A percentile compares a stretch with the other conserved stretches of the same genome.
phyloP scores from a whole-genome alignment of 2,329 filamentous ascomycete genomes.

The Claviceps spartinae region DNA sequence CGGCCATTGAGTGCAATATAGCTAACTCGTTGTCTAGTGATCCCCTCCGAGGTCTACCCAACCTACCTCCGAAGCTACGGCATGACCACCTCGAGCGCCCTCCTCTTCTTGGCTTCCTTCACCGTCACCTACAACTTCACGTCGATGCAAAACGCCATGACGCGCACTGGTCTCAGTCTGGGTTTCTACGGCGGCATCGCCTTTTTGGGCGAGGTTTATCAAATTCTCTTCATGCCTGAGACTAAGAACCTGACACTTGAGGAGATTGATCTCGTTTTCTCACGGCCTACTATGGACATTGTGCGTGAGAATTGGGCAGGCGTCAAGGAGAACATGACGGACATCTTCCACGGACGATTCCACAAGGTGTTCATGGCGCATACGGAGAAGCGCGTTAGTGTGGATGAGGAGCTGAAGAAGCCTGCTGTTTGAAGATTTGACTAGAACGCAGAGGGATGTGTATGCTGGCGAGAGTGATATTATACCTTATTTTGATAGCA shows the following conservation, averaged over 20 bases:
- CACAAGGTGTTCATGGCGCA: constrained; percentile 13
- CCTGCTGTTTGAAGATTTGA: not conserved
- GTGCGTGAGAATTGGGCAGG: constrained; percentile 42
- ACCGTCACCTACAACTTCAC: constrained; percentile 66
- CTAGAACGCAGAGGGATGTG: too few species aligned
- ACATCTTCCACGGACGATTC: constrained; percentile 13
- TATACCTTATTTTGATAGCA: too few species aligned
- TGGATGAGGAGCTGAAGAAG: constrained; percentile 6
- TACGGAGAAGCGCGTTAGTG: constrained; percentile 7
- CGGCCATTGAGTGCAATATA: too few species aligned
- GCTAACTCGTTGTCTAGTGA: constrained; percentile 22
- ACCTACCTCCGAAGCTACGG: constrained; percentile 61
- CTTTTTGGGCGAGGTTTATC: constrained; percentile 56
- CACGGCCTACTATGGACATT: constrained; percentile 47
- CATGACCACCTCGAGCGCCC: constrained; percentile 56
- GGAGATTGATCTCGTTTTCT: constrained; percentile 57
- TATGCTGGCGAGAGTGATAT: too few species aligned
- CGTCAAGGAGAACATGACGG: constrained; percentile 17
- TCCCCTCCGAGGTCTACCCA: constrained; percentile 57
- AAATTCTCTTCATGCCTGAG: constrained; percentile 63
- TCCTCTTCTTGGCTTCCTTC: constrained; percentile 58
- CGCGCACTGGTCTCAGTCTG: constrained; percentile 47
- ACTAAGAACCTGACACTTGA: constrained; percentile 56
- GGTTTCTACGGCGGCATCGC: constrained; percentile 67
- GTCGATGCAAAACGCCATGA: constrained; percentile 56